These are phyloP conservation scores for Peronosclerospora sorghi DNA, from an alignment of 352 stramenopile species.

Conservation along the genomic window DNA sequence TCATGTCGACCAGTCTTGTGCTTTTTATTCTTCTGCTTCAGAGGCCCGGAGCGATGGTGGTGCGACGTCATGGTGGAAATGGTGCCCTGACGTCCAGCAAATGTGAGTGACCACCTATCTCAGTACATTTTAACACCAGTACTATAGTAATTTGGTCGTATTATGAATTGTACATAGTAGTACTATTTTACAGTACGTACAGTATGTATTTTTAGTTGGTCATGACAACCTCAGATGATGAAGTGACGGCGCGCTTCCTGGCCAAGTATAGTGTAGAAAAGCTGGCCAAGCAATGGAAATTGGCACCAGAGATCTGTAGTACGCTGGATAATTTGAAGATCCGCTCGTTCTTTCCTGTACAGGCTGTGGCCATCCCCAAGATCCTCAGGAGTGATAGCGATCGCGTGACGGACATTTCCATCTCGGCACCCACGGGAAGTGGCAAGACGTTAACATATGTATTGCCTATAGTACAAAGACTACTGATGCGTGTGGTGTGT, in stretches of 20 bases:
- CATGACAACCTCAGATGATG: slow-evolving; percentile 8
- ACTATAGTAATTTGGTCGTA: neutral
- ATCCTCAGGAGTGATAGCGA: slow-evolving; percentile 79
- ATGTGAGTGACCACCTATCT: too few relatives aligned
- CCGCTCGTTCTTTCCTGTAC: slow-evolving; percentile 91
- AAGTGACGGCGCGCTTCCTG: slow-evolving; percentile 30
- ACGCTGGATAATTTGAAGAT: slow-evolving; percentile 44
- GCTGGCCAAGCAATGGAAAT: slow-evolving; percentile 39
- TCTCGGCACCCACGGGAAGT: slow-evolving; percentile 93
- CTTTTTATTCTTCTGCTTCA: slow-evolving; percentile 90
- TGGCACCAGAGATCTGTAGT: slow-evolving; percentile 30
- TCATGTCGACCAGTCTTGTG: slow-evolving; percentile 82
- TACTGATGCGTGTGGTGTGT: slow-evolving; percentile 70
- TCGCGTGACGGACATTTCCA: slow-evolving; percentile 90
- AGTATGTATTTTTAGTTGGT: slow-evolving; percentile 1
- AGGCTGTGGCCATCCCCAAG: slow-evolving; percentile 89
- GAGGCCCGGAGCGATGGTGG: slow-evolving; percentile 77
- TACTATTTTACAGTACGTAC: too few relatives aligned
- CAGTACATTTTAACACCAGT: too few relatives aligned
- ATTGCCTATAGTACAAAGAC: slow-evolving; percentile 89
- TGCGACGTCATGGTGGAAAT: slow-evolving; percentile 46
- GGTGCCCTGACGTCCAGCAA: too few relatives aligned
- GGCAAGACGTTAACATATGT: slow-evolving; percentile 97
- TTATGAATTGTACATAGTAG: neutral
- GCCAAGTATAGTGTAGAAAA: slow-evolving; percentile 57